These are phyloP conservation scores for Amanita jacksonii DNA, from an alignment of 768 basidiomycete genomes.

Conservation along the genomic window DNA sequence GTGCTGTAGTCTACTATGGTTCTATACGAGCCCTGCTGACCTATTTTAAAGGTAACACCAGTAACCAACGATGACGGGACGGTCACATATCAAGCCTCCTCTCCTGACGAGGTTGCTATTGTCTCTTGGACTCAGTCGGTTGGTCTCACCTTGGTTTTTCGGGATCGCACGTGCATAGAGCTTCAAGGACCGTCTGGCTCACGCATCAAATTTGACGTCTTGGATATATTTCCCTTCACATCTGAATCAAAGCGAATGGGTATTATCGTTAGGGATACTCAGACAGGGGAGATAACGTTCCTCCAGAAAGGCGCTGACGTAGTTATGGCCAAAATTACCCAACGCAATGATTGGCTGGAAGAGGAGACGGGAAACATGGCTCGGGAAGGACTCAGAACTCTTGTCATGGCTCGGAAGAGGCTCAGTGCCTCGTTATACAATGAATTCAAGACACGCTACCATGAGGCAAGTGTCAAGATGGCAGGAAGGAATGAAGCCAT, in stretches of 20 bases:
- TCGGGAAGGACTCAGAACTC: constrained; percentile 86
- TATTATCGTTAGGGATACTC: constrained; percentile 79
- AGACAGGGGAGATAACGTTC: constrained; percentile 75
- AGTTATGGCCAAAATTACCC: constrained; percentile 94
- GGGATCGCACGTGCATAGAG: constrained; percentile 87
- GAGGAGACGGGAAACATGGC: constrained; percentile 99
- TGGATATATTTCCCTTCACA: constrained; percentile 96
- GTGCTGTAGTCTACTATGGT: constrained; percentile 35
- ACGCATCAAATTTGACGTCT: constrained; percentile 67
- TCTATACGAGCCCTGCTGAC: neutral
- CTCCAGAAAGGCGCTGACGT: constrained; percentile 97
- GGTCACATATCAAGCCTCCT: constrained; percentile 96
- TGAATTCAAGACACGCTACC: constrained; percentile 64
- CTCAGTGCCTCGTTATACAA: constrained; percentile 60
- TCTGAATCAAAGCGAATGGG: constrained; percentile 99
- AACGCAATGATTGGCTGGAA: constrained; percentile 97
- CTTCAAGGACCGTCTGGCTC: constrained; percentile 63
- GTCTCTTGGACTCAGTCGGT: constrained; percentile 96
- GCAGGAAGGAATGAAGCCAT: constrained; percentile 81
- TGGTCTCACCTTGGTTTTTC: constrained; percentile 78
- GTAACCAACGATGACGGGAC: constrained; percentile 90
- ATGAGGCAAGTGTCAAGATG: constrained; percentile 68
- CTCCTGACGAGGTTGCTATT: constrained; percentile 98
- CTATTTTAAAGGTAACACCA: constrained; percentile 73
- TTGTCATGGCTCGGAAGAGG: constrained; percentile 83